phyloP scores from a whole-genome alignment of 805 yeast genomes.

The Wickerhamiella occidentalis region DNA sequence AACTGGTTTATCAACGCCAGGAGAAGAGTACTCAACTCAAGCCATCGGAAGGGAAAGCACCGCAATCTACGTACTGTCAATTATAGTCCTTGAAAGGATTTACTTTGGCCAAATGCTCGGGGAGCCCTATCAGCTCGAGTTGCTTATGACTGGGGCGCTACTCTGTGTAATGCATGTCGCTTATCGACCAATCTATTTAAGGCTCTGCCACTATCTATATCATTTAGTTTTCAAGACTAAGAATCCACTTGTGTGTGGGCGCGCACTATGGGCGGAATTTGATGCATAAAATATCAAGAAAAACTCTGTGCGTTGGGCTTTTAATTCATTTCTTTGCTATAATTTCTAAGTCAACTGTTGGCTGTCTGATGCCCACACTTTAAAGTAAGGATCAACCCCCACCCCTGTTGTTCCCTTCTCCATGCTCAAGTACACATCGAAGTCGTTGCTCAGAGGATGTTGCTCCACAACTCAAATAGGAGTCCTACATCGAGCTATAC shows the following conservation, averaged over 20 bases:
- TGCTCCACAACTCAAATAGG: not conserved
- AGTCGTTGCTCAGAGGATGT: not conserved
- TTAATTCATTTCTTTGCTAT: too few relatives aligned
- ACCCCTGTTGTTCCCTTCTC: not conserved
- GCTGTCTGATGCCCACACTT: too few relatives aligned
- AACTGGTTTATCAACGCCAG: slow-evolving; percentile 88
- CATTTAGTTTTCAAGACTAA: not conserved
- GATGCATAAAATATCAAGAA: too few relatives aligned
- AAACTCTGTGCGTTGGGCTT: too few relatives aligned
- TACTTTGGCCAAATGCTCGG: too few relatives aligned
- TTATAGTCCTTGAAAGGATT: not conserved
- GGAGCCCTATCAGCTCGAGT: too few relatives aligned
- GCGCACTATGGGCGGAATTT: too few relatives aligned
- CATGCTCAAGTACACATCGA: not conserved
- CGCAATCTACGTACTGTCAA: not conserved
- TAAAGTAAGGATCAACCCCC: not conserved
- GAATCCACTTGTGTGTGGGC: too few relatives aligned
- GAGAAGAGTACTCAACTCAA: slow-evolving; percentile 47
- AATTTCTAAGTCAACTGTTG: too few relatives aligned
- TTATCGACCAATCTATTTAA: not conserved
- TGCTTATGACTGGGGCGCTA: too few relatives aligned
- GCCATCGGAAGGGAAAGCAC: slow-evolving; percentile 19
- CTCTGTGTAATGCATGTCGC: not conserved
- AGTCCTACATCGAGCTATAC: not conserved
- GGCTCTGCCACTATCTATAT: not conserved